Percentiles rank a stretch among this genome's conserved stretches.
Evolutionary conservation across 164 flowering plant species (phyloP).

Genomic region (Kalanchoe fedtschenkoi): DNA sequence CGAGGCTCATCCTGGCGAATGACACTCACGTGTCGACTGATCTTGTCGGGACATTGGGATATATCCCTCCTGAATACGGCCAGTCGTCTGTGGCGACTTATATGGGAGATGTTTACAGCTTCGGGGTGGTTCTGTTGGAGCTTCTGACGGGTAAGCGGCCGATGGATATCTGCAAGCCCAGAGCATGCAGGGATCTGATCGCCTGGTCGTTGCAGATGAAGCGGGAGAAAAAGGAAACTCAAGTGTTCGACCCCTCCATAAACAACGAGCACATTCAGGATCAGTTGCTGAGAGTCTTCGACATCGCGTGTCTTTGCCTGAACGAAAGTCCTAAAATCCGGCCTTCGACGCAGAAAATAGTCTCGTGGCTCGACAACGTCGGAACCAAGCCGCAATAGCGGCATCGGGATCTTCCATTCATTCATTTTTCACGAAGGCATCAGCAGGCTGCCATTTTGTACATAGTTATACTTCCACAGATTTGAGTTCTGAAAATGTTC

Average conservation of each 20-base stretch:
- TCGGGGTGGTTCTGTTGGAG: constrained; percentile 5
- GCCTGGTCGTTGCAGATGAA: constrained; percentile 8
- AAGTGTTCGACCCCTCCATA: constrained; percentile 5
- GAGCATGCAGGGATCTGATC: constrained; percentile 7
- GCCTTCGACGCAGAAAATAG: constrained; percentile 5
- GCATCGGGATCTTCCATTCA: constrained; percentile 12
- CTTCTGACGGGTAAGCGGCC: constrained; percentile 4
- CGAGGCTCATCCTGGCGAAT: constrained; percentile 2
- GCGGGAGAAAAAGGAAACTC: background rate
- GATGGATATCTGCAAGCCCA: constrained; percentile 8
- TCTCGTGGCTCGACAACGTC: constrained; percentile 5
- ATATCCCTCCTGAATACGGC: constrained; percentile 8
- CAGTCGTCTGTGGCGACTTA: background rate
- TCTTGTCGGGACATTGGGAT: constrained; percentile 8
- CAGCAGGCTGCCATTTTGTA: background rate
- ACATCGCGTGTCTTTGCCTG: constrained; percentile 6
- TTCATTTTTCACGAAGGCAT: background rate
- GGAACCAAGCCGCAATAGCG: background rate
- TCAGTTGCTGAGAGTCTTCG: constrained; percentile 1
- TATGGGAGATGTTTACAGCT: constrained; percentile 7
- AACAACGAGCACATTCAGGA: background rate
- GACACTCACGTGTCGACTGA: constrained; percentile 4
- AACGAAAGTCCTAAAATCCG: constrained; percentile 3
- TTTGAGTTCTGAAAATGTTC: background rate
- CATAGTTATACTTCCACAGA: background rate